These are phyloP conservation scores for Smallanthus sonchifolius DNA, from an alignment of 129 eudicot genomes.

Conservation along the genomic window DNA sequence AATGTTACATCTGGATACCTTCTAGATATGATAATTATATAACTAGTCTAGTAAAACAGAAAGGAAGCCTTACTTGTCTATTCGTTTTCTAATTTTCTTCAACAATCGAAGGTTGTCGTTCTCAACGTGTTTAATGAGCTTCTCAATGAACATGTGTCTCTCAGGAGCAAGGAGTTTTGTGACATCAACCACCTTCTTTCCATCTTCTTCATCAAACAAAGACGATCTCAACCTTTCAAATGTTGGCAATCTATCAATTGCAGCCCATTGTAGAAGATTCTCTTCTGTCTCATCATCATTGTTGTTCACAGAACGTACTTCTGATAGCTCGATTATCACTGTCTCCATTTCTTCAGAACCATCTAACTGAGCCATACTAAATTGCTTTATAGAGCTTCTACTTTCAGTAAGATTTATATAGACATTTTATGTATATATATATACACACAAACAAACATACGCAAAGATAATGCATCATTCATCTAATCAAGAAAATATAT, in stretches of 20 bases:
- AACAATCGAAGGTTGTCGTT: slow-evolving; percentile 50
- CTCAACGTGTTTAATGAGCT: slow-evolving; percentile 54
- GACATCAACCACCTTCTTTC: slow-evolving; percentile 46
- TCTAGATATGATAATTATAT: too few relatives aligned
- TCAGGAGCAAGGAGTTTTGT: slow-evolving; percentile 43
- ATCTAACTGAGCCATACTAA: slow-evolving; percentile 42
- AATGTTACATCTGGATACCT: too few relatives aligned
- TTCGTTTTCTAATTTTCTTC: slow-evolving; percentile 47
- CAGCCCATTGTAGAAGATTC: slow-evolving; percentile 34
- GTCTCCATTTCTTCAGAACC: slow-evolving; percentile 36
- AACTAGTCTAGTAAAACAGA: too few relatives aligned
- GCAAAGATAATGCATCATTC: too few relatives aligned
- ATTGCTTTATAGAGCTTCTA: slow-evolving; percentile 13
- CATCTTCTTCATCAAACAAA: slow-evolving; percentile 35
- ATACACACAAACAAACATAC: too few relatives aligned
- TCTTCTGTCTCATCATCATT: slow-evolving; percentile 43
- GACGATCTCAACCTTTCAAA: slow-evolving; percentile 42
- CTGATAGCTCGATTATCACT: slow-evolving; percentile 29
- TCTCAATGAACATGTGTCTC: slow-evolving; percentile 46
- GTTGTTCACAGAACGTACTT: slow-evolving; percentile 18
- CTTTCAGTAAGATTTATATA: neutral
- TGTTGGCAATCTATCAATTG: slow-evolving; percentile 46
- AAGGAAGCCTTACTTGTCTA: slow-evolving; percentile 38
- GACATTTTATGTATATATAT: too few relatives aligned
- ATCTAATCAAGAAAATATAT: too few relatives aligned